Base-by-base conservation (phyloP, 306 rosid species). In the Prunus kanzakura region DNA sequence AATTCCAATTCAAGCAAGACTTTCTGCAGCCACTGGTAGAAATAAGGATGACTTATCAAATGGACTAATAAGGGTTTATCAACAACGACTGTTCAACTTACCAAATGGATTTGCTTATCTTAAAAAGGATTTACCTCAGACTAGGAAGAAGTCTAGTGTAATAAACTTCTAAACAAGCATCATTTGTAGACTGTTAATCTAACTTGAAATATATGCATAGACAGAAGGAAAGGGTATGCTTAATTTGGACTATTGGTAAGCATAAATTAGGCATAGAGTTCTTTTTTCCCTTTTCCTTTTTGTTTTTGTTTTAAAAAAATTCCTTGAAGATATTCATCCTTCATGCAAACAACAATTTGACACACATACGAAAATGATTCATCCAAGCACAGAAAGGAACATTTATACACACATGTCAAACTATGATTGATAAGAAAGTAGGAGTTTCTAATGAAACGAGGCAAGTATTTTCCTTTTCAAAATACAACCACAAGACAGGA, bases 1-100 rank as follows among this genome's bases (percentile, higher is more conserved):
- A 72, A 86, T 76, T 90, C 79, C 79, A 92, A 86, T 88, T 87
- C 92, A 92, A 92, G 97, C 82, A 30, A 35, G 70, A 29, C 67
- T 71, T 64, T 38, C 55, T 69, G 63, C 15, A 18, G n/a, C 30
- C 35, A n/a, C 16, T 13, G 32, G 49, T 50, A 60, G 69, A 71
- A 81, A 41, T 32, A 23, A 65, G 86, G 73, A 73, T 83, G 56
- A 67, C 90, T 85, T 83, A 41, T 38, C 43, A 38, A 38, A 38
- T 38, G 43, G 43, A 38, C 43, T 38, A 38, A 38, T 38, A 38
- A 38, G 64, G 62, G 72, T 18, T 54, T 60, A 49, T 74, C 46
- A 74, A 64, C 51, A 75, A 74, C 58, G 71, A 61, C 45, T 73
- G 84, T 85, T 78, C 65, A 80, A 82, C 70, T 76, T 35, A 51